These are phyloP conservation scores for Phytophthora pisi DNA, from an alignment of 352 stramenopile genomes.

Conservation along the genomic window DNA sequence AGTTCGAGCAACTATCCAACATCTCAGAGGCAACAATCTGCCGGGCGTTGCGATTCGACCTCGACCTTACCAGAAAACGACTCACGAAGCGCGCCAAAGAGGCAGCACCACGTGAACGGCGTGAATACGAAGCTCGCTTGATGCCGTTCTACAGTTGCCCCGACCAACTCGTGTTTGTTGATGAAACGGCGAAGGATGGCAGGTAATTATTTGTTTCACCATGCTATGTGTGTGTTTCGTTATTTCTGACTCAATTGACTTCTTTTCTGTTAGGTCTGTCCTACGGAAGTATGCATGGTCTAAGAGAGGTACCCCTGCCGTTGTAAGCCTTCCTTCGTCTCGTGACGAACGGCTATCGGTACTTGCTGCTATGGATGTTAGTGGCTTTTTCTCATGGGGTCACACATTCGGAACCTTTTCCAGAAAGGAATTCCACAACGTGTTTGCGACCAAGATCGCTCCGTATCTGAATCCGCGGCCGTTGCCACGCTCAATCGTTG, in stretches of 20 bases:
- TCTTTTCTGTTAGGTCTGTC: not conserved
- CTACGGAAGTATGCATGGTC: conserved; percentile 5
- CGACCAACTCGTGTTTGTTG: conserved; percentile 17
- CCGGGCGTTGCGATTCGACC: conserved; percentile 28
- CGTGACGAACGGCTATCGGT: conserved; percentile 24
- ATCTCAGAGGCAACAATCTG: conserved; percentile 22
- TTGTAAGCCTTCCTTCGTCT: conserved; percentile 22
- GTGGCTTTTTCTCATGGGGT: conserved; percentile 25
- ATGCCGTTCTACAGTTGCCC: conserved; percentile 21
- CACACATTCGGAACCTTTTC: conserved; percentile 31
- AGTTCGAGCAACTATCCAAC: conserved; percentile 10
- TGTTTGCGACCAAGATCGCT: conserved; percentile 23
- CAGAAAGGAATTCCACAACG: conserved; percentile 26
- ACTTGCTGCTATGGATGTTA: conserved; percentile 27
- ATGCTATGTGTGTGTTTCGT: too few species aligned
- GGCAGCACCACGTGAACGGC: conserved; percentile 3
- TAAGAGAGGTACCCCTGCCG: conserved; percentile 5
- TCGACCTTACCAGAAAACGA: conserved; percentile 23
- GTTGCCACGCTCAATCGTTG: conserved; percentile 33
- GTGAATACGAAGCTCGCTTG: conserved; percentile 1
- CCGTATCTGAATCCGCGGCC: conserved; percentile 35
- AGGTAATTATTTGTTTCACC: not conserved
- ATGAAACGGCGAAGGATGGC: conserved; percentile 14
- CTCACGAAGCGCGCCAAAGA: conserved; percentile 19
- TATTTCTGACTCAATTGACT: not conserved